These are phyloP conservation scores for Pythium utonaiense DNA, from an alignment of 352 stramenopile species.

Conservation along the genomic window DNA sequence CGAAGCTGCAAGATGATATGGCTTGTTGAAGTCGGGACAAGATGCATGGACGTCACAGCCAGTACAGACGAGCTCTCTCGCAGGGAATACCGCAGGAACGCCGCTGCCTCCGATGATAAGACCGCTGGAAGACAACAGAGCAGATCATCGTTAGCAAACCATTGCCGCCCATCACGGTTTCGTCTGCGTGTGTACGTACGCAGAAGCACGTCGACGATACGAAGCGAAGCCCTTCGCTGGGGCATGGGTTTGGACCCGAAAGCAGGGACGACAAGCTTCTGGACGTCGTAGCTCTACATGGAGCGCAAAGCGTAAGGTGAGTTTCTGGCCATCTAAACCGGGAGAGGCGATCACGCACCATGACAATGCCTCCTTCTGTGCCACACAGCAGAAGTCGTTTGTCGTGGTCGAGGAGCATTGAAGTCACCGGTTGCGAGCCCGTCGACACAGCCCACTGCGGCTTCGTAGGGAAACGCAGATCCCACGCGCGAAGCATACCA, in stretches of 20 bases:
- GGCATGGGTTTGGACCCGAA: constrained; percentile 63
- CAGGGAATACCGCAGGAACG: constrained; percentile 9
- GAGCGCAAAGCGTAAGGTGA: too few relatives aligned
- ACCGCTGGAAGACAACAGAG: constrained; percentile 10
- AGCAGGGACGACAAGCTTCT: constrained; percentile 54
- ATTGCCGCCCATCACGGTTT: too few relatives aligned
- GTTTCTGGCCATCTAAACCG: too few relatives aligned
- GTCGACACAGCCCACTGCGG: constrained; percentile 55
- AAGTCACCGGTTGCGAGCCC: constrained; percentile 44
- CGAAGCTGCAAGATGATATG: constrained; percentile 61
- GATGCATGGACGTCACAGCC: constrained; percentile 36
- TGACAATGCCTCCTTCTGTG: constrained; percentile 49
- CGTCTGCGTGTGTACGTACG: too few relatives aligned
- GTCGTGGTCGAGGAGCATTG: constrained; percentile 39
- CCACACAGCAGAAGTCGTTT: constrained; percentile 55
- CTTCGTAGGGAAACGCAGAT: constrained; percentile 42
- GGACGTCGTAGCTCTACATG: constrained; percentile 60
- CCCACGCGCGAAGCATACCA: constrained; percentile 66
- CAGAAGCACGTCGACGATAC: constrained; percentile 46
- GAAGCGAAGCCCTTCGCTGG: constrained; percentile 38
- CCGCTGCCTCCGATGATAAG: constrained; percentile 5
- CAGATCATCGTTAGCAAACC: too few relatives aligned
- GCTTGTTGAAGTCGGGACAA: constrained; percentile 14
- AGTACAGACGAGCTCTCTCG: constrained; percentile 32
- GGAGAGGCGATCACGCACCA: too few relatives aligned